Evolutionary conservation across 129 eudicot species (phyloP).

Genomic region (Helianthus annuus): DNA sequence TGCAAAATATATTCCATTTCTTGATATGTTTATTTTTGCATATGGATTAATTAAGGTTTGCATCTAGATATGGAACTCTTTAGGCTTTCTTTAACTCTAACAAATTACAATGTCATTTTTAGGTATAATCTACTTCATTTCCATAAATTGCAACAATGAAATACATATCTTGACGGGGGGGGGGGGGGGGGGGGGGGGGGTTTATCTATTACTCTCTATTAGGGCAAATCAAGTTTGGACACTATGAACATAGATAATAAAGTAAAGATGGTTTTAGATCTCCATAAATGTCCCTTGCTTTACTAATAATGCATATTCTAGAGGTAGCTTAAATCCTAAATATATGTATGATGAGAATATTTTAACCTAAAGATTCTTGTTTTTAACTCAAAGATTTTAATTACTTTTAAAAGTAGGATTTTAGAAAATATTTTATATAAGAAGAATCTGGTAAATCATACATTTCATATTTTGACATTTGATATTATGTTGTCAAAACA

Average conservation of each 20-base stretch:
- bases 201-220: too few species aligned
- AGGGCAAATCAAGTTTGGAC: background rate
- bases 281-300: background rate
- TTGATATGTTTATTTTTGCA: background rate
- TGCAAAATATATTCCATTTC: background rate
- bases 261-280: background rate
- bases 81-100: constrained; percentile 22
- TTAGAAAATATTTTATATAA: background rate
- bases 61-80: constrained; percentile 21
- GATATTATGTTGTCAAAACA: background rate
- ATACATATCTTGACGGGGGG: background rate
- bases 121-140: constrained; percentile 20
- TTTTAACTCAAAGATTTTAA: constrained; percentile 4
- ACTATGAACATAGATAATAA: background rate
- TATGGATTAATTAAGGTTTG: constrained; percentile 17
- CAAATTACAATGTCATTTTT: constrained; percentile 17
- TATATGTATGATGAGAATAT: background rate
- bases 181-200: too few species aligned
- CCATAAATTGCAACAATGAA: constrained; percentile 19
- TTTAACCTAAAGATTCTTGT: background rate
- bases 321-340: background rate
- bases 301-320: background rate
- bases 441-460: constrained; percentile 26
- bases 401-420: background rate
- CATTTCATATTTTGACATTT: background rate